phyloP scores from a whole-genome alignment of 345 rosid genomes.

The Mallotus nudiflorus region DNA sequence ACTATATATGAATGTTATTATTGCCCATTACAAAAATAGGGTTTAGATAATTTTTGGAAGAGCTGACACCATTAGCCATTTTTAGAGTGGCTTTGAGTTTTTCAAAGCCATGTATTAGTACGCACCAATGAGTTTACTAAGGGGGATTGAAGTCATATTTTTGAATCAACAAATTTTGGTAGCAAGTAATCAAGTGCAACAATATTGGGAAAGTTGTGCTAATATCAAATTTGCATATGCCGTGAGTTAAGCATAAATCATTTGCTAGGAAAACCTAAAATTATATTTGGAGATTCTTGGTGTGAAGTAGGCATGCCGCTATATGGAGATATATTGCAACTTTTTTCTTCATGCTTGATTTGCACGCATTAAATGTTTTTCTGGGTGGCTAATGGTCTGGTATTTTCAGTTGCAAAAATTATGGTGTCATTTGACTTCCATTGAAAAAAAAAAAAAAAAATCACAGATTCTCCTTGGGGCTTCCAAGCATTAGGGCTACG shows the following conservation, averaged over 20 bases:
- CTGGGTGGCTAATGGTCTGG: too few relatives aligned
- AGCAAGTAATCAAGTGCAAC: too few relatives aligned
- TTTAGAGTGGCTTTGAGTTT: not conserved
- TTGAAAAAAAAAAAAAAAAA: too few relatives aligned
- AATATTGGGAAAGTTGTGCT: not conserved
- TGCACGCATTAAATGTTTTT: constrained; percentile 3
- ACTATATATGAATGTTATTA: not conserved
- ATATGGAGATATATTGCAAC: too few relatives aligned
- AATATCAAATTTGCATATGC: not conserved
- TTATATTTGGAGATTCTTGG: not conserved
- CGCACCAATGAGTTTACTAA: not conserved
- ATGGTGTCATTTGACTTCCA: too few relatives aligned
- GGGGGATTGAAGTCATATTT: not conserved
- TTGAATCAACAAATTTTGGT: too few relatives aligned
- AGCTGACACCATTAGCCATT: not conserved
- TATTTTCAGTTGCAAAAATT: too few relatives aligned
- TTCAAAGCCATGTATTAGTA: not conserved
- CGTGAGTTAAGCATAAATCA: not conserved
- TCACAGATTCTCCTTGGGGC: too few relatives aligned
- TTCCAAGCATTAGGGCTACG: too few relatives aligned
- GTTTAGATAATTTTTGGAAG: not conserved
- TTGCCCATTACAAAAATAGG: not conserved
- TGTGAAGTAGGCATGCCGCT: not conserved
- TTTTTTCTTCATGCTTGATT: not conserved
- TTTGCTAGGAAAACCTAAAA: not conserved